A percentile compares a stretch with the other conserved stretches of the same genome.
Evolutionary conservation across 495 filamentous ascomycete species (phyloP).

Genomic region (Aspergillus ostianus): DNA sequence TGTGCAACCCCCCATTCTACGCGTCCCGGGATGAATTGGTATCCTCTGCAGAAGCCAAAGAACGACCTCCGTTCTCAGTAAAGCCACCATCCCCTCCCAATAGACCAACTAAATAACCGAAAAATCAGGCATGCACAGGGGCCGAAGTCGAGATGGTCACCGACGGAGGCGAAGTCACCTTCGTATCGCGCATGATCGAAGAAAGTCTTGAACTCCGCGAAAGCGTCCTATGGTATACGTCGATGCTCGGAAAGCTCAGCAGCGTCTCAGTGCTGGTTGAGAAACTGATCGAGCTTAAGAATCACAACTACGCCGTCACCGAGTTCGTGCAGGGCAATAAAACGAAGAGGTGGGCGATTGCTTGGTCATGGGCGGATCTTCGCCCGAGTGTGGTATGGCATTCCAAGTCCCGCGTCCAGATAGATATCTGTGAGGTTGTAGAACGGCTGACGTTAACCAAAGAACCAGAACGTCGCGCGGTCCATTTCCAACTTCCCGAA

Average conservation of each 20-base stretch:
- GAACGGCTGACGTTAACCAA: conserved; percentile 7
- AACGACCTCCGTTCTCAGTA: conserved; percentile 64
- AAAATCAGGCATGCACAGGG: conserved; percentile 67
- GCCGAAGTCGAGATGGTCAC: conserved; percentile 85
- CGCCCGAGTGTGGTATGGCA: conserved; percentile 60
- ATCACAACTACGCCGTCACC: conserved; percentile 80
- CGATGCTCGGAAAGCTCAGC: conserved; percentile 82
- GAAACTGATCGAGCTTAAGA: conserved; percentile 52
- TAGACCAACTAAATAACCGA: not conserved
- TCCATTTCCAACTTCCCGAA: conserved; percentile 55
- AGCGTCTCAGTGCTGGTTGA: conserved; percentile 66
- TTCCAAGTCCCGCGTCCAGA: not conserved
- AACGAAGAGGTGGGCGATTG: conserved; percentile 84
- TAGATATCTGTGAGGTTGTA: not conserved
- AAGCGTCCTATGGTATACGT: conserved; percentile 80
- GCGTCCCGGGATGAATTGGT: conserved; percentile 66
- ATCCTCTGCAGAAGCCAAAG: conserved; percentile 62
- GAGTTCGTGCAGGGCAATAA: conserved; percentile 76
- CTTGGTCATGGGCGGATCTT: conserved; percentile 74
- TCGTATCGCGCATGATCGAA: conserved; percentile 70
- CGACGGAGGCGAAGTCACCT: conserved; percentile 77
- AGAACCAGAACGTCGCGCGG: conserved; percentile 51
- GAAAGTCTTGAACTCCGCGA: conserved; percentile 64
- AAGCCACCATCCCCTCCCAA: not conserved
- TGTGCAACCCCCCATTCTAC: conserved; percentile 97